Evolutionary conservation across 306 rosid genomes (phyloP), one percentile per base, ranked within the genome.

Genomic region (Phaseolus lunatus): DNA sequence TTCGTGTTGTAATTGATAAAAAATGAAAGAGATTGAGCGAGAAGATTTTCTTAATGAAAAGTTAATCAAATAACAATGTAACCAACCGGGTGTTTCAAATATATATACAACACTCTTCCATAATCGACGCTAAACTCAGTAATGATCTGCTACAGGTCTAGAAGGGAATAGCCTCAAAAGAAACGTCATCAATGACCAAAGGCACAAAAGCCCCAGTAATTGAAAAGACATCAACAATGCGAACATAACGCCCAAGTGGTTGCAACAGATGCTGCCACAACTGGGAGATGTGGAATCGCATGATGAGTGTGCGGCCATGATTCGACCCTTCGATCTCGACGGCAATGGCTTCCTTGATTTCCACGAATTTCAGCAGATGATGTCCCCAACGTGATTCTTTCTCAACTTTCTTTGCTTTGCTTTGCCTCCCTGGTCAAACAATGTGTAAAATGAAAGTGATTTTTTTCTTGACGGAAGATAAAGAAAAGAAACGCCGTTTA

Each of bases 121-220:
- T 14, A 57, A 49, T 67, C 41, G 64, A 26, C 11, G 4, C 50
- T 15, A 67, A 59, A 39, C 75, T 89, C 87, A 95, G 90, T 95
- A 95, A 27, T 90, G 89, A 79, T 92, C 95, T 47, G 86, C 96
- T 22, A 92, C 96, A 11, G 93, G 95, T 75, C 97, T 86, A 48
- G 98, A 90, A 75, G 98, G 98, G 77, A 95, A 95, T 20, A 95
- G 91, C 89, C 98, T 88, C 88, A 92, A 52, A 68, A 95, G 95
- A 85, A 95, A 90, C 7, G 97, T 83, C 91, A 88, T 61, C 81
- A 90, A 81, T 6, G 96, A 91, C 98, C 95, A 93, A 50, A 93
- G 90, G 85, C 96, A 93, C 77, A 90, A 89, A 75, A 89, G 19
- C 27, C 89, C 91, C 3, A 93, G 84, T 53, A 78, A 20, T 67